phyloP scores from a whole-genome alignment of 805 yeast species.

The Suhomyces xylopsoci region DNA sequence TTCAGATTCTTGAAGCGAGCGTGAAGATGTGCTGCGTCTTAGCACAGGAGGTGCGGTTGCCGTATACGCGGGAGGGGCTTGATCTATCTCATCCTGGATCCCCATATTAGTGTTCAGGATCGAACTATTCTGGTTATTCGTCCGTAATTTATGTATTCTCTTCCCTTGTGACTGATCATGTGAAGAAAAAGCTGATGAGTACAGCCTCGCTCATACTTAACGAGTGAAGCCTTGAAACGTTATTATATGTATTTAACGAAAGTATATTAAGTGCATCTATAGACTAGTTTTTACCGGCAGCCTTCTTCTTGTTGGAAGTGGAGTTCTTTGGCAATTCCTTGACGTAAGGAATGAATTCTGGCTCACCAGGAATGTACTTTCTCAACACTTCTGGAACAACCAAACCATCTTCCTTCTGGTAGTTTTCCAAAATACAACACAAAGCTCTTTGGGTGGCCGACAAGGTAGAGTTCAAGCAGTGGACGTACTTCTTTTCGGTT shows the following conservation, averaged over 20 bases:
- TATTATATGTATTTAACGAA: not conserved
- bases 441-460: slow-evolving; percentile 98
- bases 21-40: slow-evolving; percentile 1
- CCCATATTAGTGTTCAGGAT: not conserved
- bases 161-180: not conserved
- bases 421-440: slow-evolving; percentile 95
- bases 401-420: slow-evolving; percentile 95
- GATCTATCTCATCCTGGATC: not conserved
- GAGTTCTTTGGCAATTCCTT: slow-evolving; percentile 94
- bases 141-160: not conserved
- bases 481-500: slow-evolving; percentile 95
- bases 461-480: slow-evolving; percentile 94
- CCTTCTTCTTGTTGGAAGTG: slow-evolving; percentile 66
- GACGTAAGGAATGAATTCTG: slow-evolving; percentile 88
- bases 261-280: not conserved
- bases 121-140: not conserved
- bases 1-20: slow-evolving; percentile 13
- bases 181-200: not conserved
- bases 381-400: slow-evolving; percentile 92
- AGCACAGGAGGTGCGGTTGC: slow-evolving; percentile 6
- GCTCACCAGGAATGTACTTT: slow-evolving; percentile 96
- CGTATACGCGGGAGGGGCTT: slow-evolving; percentile 9
- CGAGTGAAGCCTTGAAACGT: too few relatives aligned
- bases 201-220: not conserved
- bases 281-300: slow-evolving; percentile 5